Evolutionary conservation across 768 basidiomycete genomes (phyloP).

Genomic region (Lactifluus subvellereus): DNA sequence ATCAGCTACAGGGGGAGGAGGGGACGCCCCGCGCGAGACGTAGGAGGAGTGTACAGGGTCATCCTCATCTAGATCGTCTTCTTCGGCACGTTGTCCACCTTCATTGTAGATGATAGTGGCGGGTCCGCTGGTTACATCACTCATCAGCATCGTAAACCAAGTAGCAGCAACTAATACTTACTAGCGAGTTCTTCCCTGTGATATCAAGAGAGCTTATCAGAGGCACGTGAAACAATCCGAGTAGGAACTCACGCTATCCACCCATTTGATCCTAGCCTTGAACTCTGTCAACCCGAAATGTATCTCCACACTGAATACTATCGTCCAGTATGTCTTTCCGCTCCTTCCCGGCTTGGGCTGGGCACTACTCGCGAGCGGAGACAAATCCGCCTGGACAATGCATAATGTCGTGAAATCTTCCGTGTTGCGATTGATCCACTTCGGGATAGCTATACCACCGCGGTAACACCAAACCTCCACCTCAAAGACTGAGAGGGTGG

Average conservation of each 20-base stretch:
- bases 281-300: slow-evolving; percentile 82
- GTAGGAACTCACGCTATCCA: slow-evolving; percentile 55
- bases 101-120: slow-evolving; percentile 81
- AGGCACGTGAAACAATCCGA: background rate
- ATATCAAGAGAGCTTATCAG: slow-evolving; percentile 5
- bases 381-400: slow-evolving; percentile 72
- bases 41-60: slow-evolving; percentile 39
- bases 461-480: slow-evolving; percentile 83
- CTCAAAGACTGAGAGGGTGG: slow-evolving; percentile 73
- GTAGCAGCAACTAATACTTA: slow-evolving; percentile 32
- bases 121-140: slow-evolving; percentile 49
- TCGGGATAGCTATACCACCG: slow-evolving; percentile 63
- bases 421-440: slow-evolving; percentile 63
- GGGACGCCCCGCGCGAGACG: slow-evolving; percentile 49
- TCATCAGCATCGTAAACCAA: slow-evolving; percentile 1
- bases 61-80: slow-evolving; percentile 61
- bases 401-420: slow-evolving; percentile 74
- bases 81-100: slow-evolving; percentile 64
- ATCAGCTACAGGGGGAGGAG: slow-evolving; percentile 30
- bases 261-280: slow-evolving; percentile 77
- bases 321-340: slow-evolving; percentile 75
- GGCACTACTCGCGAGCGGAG: slow-evolving; percentile 64
- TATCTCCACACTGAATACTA: slow-evolving; percentile 79
- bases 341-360: slow-evolving; percentile 57
- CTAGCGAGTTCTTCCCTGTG: slow-evolving; percentile 66